A percentile compares a stretch with the other conserved stretches of the same genome.
Evolutionary conservation across 2,329 filamentous ascomycete genomes (phyloP).

Genomic region (Fusarium sulawesiense): DNA sequence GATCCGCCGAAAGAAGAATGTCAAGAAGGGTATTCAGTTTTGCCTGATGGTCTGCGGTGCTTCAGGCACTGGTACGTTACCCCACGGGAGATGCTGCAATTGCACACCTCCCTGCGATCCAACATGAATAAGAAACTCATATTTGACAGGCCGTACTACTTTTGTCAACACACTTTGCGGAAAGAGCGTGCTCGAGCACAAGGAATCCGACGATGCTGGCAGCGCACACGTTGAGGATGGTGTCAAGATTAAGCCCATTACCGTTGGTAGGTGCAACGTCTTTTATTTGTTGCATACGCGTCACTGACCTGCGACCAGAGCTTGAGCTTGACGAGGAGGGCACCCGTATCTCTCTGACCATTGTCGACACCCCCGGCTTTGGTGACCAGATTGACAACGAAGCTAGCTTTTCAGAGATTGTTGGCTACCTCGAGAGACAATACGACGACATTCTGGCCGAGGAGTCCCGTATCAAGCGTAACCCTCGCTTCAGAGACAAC

Average conservation of each 20-base stretch:
- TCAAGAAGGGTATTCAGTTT: slow-evolving; percentile 99
- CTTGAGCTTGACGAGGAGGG: slow-evolving; percentile 98
- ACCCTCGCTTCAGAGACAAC: slow-evolving; percentile 99
- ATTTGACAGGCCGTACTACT: slow-evolving; percentile 85
- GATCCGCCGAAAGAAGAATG: slow-evolving; percentile 99
- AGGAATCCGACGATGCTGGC: slow-evolving; percentile 90
- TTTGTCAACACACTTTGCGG: slow-evolving; percentile 99
- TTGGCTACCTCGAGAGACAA: slow-evolving; percentile 98
- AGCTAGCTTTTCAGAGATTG: slow-evolving; percentile 97
- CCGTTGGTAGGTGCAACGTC: slow-evolving; percentile 76
- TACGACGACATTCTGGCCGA: slow-evolving; percentile 99
- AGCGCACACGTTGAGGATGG: slow-evolving; percentile 94
- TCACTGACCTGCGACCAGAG: slow-evolving; percentile 64
- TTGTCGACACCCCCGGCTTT: slow-evolving; percentile 98
- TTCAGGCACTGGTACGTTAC: slow-evolving; percentile 88
- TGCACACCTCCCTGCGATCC: slow-evolving; percentile 22
- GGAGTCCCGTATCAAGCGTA: slow-evolving; percentile 99
- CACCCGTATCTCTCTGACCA: slow-evolving; percentile 96
- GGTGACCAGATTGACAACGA: slow-evolving; percentile 99
- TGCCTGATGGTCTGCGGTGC: slow-evolving; percentile 99
- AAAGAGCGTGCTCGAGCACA: slow-evolving; percentile 88
- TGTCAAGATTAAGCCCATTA: slow-evolving; percentile 98
- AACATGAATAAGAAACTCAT: slow-evolving; percentile 38
- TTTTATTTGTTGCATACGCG: slow-evolving; percentile 37
- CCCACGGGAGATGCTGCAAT: slow-evolving; percentile 29